Percentiles rank a stretch among this genome's conserved stretches.
These are phyloP conservation scores for Chlamydomonas incerta DNA, from an alignment of 139 green algal species.

Conservation along the genomic window DNA sequence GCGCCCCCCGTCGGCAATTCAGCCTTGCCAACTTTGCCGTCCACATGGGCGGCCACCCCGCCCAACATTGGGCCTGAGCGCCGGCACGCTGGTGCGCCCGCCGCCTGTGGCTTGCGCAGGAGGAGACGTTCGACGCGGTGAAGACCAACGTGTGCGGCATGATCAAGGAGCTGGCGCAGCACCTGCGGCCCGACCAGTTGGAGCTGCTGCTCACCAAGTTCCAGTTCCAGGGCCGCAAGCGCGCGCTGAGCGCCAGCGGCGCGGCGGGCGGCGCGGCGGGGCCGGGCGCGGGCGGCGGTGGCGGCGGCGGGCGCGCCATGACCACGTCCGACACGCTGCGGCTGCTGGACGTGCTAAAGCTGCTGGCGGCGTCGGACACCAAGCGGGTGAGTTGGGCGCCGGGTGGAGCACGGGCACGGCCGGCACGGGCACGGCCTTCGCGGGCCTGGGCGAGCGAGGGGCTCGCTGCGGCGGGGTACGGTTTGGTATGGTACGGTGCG, in stretches of 20 bases:
- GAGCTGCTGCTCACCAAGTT: constrained; percentile 51
- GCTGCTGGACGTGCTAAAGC: constrained; percentile 62
- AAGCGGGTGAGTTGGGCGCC: constrained; percentile 30
- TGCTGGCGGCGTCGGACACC: constrained; percentile 56
- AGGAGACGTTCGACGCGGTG: constrained; percentile 89
- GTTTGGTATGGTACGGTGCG: too few species aligned
- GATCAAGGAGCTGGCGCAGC: constrained; percentile 75
- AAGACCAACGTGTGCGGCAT: constrained; percentile 84
- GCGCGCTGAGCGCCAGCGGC: neutral
- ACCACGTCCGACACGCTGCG: constrained; percentile 50
- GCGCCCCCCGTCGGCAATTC: too few species aligned
- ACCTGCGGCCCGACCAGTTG: constrained; percentile 63
- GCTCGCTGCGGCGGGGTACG: too few species aligned
- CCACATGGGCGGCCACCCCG: too few species aligned
- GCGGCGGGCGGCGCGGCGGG: neutral
- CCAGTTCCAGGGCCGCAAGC: constrained; percentile 7
- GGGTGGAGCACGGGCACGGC: too few species aligned
- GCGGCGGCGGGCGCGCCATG: neutral
- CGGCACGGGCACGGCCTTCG: too few species aligned
- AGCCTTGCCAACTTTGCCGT: too few species aligned
- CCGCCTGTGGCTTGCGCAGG: constrained; percentile 60
- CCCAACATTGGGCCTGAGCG: too few species aligned
- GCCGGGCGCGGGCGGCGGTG: neutral
- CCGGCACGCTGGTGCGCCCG: too few species aligned
- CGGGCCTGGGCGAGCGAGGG: too few species aligned